Percentiles rank a stretch among this genome's conserved stretches.
Evolutionary conservation across 192 early-diverging fungal species (phyloP).

Genomic region (Paraglomus brasilianum): DNA sequence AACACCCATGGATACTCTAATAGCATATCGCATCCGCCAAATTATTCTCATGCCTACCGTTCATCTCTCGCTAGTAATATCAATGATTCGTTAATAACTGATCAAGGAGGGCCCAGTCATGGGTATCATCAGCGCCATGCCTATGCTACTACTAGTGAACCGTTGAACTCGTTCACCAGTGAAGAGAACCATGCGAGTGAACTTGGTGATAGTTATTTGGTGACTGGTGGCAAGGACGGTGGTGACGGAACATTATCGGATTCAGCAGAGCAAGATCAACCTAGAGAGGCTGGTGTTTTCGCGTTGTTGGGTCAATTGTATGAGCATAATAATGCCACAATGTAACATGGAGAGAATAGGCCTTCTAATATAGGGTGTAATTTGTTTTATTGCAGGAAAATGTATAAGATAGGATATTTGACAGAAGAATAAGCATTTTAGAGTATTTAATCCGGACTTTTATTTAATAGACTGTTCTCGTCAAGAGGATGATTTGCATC

Average conservation of each 20-base stretch:
- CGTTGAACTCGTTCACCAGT: slow-evolving; percentile 1
- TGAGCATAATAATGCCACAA: slow-evolving; percentile 49
- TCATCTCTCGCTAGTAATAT: slow-evolving; percentile 26
- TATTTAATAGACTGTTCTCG: too few relatives aligned
- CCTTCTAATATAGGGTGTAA: too few relatives aligned
- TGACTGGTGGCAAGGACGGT: not conserved
- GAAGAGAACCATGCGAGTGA: slow-evolving; percentile 30
- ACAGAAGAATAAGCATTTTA: too few relatives aligned
- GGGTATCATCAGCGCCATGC: too few relatives aligned
- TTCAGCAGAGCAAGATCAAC: slow-evolving; percentile 34
- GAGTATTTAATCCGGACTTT: too few relatives aligned
- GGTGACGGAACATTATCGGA: slow-evolving; percentile 31
- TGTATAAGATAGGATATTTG: too few relatives aligned
- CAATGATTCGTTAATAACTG: slow-evolving; percentile 39
- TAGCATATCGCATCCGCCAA: not conserved
- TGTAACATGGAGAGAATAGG: slow-evolving; percentile 19
- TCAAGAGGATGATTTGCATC: too few relatives aligned
- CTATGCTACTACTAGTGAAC: not conserved
- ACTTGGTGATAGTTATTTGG: slow-evolving; percentile 33
- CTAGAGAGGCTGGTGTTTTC: slow-evolving; percentile 39
- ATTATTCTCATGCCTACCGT: not conserved
- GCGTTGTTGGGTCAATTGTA: slow-evolving; percentile 57
- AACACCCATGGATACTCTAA: slow-evolving; percentile 9
- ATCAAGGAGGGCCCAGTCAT: slow-evolving; percentile 30
- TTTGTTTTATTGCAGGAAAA: too few relatives aligned